These are phyloP conservation scores for Penicillium psychrofluorescens DNA, from an alignment of 495 filamentous ascomycete genomes.

Conservation along the genomic window DNA sequence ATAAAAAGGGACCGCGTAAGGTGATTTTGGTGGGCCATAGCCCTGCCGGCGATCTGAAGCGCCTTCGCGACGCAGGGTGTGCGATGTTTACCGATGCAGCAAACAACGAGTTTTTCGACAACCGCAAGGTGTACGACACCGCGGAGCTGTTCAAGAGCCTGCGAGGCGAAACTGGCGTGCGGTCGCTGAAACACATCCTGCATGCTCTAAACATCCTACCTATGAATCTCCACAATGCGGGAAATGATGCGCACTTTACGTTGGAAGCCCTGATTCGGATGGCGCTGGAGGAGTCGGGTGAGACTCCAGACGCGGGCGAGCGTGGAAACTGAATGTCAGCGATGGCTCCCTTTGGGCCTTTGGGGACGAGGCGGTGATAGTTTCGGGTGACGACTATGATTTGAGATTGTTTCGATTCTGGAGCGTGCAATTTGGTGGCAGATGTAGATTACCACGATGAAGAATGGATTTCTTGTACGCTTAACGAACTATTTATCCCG, in stretches of 20 bases:
- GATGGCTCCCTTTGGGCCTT: too few relatives aligned
- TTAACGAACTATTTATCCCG: neutral
- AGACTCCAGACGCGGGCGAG: neutral
- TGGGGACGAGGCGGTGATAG: too few relatives aligned
- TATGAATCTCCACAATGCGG: slow-evolving; percentile 76
- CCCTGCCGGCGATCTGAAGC: slow-evolving; percentile 55
- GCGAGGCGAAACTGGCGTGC: slow-evolving; percentile 36
- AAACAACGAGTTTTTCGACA: neutral
- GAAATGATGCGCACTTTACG: slow-evolving; percentile 91
- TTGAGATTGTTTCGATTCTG: too few relatives aligned
- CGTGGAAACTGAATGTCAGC: too few relatives aligned
- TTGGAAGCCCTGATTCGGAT: slow-evolving; percentile 68
- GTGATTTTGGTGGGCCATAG: slow-evolving; percentile 78
- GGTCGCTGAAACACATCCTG: slow-evolving; percentile 55
- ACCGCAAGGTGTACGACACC: slow-evolving; percentile 60
- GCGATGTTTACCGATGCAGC: slow-evolving; percentile 5
- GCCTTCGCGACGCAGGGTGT: slow-evolving; percentile 54
- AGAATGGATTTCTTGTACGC: slow-evolving; percentile 3
- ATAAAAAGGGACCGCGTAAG: slow-evolving; percentile 37
- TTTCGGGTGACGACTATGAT: too few relatives aligned
- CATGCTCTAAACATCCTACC: slow-evolving; percentile 51
- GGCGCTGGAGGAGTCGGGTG: slow-evolving; percentile 27
- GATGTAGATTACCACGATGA: neutral
- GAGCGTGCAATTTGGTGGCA: too few relatives aligned
- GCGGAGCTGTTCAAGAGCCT: slow-evolving; percentile 55